Evolutionary conservation across 176 grass and related monocot species (phyloP).

Genomic region (Oryza officinalis): DNA sequence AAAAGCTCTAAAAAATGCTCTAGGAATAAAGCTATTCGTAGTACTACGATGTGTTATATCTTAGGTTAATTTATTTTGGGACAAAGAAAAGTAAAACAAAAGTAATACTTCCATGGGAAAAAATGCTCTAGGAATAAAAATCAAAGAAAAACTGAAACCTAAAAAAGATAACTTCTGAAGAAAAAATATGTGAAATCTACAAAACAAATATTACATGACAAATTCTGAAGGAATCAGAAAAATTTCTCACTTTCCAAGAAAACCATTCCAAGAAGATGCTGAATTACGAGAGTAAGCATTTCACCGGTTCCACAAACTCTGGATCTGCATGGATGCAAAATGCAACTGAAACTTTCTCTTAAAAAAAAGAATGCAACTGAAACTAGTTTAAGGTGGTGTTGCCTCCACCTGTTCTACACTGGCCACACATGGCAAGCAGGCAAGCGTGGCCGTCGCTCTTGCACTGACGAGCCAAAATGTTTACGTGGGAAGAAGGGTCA

Average conservation of each 20-base stretch:
- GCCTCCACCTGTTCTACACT: slow-evolving; percentile 23
- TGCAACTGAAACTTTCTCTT: background rate
- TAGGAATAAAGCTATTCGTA: no score
- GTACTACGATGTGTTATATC: no score
- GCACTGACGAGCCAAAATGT: background rate
- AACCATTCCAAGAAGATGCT: background rate
- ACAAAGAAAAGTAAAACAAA: no score
- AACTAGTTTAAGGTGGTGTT: background rate
- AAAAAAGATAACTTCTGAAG: background rate
- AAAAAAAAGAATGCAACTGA: background rate
- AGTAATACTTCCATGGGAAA: no score
- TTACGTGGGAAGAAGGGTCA: slow-evolving; percentile 17
- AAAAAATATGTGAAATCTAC: background rate
- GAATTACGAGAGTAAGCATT: background rate
- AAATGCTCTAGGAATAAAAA: no score
- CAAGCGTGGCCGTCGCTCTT: background rate
- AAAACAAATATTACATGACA: background rate
- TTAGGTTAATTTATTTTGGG: no score
- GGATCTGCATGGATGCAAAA: background rate
- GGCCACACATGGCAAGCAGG: background rate
- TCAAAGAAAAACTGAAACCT: background rate
- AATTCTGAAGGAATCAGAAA: background rate
- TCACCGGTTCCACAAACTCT: background rate
- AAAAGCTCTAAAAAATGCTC: no score
- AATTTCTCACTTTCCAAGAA: background rate